phyloP scores from a whole-genome alignment of 2,329 filamentous ascomycete species.

The Zasmidium citrigriseum region DNA sequence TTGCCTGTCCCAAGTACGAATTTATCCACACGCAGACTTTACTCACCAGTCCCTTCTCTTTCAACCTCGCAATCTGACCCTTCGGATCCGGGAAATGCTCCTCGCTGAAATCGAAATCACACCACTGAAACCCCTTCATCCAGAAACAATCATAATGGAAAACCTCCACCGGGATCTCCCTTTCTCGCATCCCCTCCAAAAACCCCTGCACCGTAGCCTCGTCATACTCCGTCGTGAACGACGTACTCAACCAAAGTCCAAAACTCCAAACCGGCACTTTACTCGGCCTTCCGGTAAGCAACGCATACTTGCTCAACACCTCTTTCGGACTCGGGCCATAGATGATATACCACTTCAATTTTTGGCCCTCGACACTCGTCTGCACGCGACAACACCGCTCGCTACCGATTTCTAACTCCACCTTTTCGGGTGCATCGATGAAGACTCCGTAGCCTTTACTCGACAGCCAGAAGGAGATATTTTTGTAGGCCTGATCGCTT shows the following conservation, averaged over 20 bases:
- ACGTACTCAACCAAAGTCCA: conserved; percentile 75
- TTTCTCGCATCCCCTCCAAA: conserved; percentile 67
- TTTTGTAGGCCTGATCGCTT: conserved; percentile 72
- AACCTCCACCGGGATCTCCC: conserved; percentile 66
- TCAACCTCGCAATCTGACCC: conserved; percentile 64
- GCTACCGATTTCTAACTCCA: conserved; percentile 73
- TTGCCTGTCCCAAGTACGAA: conserved; percentile 71
- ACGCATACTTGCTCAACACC: conserved; percentile 66
- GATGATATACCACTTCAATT: conserved; percentile 73
- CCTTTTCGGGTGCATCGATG: conserved; percentile 67
- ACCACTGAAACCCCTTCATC: conserved; percentile 73
- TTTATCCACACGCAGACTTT: conserved; percentile 78
- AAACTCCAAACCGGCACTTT: conserved; percentile 73
- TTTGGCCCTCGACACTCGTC: conserved; percentile 67
- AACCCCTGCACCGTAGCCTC: conserved; percentile 68
- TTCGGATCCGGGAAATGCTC: conserved; percentile 69
- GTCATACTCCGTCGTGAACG: conserved; percentile 73
- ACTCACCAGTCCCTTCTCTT: conserved; percentile 57
- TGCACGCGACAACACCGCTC: conserved; percentile 72
- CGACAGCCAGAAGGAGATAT: conserved; percentile 69
- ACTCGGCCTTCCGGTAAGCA: conserved; percentile 65
- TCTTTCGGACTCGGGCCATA: conserved; percentile 72
- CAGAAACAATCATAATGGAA: conserved; percentile 80
- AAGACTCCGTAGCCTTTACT: conserved; percentile 77
- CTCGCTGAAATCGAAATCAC: conserved; percentile 70